Conservation (phyloP, 1,139 yeast genomes). For the Saccharomyces pastorianus region DNA sequence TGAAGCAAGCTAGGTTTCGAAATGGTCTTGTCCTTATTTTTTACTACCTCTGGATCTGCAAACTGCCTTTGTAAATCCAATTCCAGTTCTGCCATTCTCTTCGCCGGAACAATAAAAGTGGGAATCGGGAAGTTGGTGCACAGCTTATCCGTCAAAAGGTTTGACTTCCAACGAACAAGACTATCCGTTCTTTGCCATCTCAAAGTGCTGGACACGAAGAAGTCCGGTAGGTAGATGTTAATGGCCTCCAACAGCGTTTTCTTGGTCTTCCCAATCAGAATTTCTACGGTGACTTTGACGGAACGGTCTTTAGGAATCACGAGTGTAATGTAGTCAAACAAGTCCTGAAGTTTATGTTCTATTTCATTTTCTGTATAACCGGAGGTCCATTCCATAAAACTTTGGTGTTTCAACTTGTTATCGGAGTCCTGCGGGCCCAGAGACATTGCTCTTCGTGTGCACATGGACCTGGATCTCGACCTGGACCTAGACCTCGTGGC, state of each 20-base stretch:
- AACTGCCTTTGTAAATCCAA: constrained; percentile 22
- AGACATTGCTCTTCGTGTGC: constrained; percentile 27
- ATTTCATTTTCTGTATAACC: constrained; percentile 27
- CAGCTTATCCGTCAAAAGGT: constrained; percentile 53
- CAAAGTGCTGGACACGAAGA: constrained; percentile 45
- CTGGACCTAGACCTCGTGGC: constrained; percentile 11
- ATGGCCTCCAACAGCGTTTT: constrained; percentile 54
- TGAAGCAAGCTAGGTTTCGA: not conserved
- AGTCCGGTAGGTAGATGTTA: constrained; percentile 53
- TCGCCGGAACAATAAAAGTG: constrained; percentile 57
- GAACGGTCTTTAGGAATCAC: constrained; percentile 43
- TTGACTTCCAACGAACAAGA: constrained; percentile 52
- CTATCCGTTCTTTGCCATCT: constrained; percentile 45
- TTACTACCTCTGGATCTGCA: not conserved
- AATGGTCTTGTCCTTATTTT: not conserved
- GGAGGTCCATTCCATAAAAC: constrained; percentile 23
- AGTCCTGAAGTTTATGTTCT: constrained; percentile 30
- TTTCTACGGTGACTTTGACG: constrained; percentile 54
- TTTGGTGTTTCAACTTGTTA: constrained; percentile 28
- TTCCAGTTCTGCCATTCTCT: constrained; percentile 53
- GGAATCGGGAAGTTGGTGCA: constrained; percentile 64
- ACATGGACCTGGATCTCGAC: constrained; percentile 14
- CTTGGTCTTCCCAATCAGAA: constrained; percentile 46
- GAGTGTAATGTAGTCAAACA: constrained; percentile 42
- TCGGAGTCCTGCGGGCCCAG: constrained; percentile 18